Percentiles rank a stretch among this genome's conserved stretches.
Conservation (phyloP, 2,329 filamentous ascomycete genomes). For the Rhexocercosporidium sp. region DNA sequence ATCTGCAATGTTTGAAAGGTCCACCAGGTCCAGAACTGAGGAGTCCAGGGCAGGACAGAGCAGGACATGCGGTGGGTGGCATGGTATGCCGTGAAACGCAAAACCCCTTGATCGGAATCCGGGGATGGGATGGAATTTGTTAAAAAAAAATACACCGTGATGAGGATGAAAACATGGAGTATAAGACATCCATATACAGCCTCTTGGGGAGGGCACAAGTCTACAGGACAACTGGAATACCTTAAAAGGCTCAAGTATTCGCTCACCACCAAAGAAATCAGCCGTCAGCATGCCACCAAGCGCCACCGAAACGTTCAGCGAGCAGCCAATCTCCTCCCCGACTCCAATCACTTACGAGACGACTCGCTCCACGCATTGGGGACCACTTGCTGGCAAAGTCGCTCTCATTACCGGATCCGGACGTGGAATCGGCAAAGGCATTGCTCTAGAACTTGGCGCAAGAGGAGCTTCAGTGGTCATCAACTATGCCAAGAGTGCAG, state of each 20-base stretch:
- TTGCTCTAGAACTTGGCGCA: constrained; percentile 69
- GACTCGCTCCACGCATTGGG: background rate
- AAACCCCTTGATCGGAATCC: background rate
- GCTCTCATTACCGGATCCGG: constrained; percentile 58
- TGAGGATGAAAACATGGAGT: background rate
- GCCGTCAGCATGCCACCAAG: background rate
- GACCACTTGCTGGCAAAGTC: constrained; percentile 20
- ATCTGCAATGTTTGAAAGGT: background rate
- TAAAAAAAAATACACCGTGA: background rate
- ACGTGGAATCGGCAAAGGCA: constrained; percentile 69
- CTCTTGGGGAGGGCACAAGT: background rate
- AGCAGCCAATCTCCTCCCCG: background rate
- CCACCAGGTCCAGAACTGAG: background rate
- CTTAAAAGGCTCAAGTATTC: background rate
- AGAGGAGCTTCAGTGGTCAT: constrained; percentile 65
- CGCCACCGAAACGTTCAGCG: background rate
- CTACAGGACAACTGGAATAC: background rate
- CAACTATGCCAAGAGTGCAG: constrained; percentile 60
- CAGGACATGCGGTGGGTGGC: background rate
- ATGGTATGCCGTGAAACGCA: background rate
- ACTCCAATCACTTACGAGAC: background rate
- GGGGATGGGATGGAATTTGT: background rate
- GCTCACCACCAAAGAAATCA: background rate
- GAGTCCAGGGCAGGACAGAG: background rate
- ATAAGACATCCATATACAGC: background rate